These are phyloP conservation scores for Austroboletus rostrupii DNA, from an alignment of 1,284 basidiomycete species.

Conservation along the genomic window DNA sequence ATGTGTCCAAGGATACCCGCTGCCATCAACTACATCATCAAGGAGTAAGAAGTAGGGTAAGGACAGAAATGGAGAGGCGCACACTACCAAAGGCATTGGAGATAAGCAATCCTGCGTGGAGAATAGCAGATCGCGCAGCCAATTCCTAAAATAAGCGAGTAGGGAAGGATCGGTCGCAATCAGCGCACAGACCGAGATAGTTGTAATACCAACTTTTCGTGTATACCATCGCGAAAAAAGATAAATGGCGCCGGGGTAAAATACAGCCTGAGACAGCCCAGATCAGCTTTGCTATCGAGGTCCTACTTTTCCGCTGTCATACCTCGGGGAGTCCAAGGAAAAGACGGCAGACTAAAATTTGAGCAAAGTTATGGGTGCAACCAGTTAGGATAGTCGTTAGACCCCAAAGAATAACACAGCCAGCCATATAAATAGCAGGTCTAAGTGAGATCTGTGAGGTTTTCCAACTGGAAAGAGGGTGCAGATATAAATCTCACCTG, in stretches of 20 bases:
- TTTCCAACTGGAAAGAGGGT: not conserved
- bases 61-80: constrained; percentile 21
- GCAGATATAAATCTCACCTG: constrained; percentile 30
- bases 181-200: not conserved
- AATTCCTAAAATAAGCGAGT: constrained; percentile 43
- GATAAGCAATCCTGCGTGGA: constrained; percentile 66
- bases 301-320: not conserved
- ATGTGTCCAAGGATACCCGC: constrained; percentile 67
- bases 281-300: not conserved
- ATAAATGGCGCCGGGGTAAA: constrained; percentile 62
- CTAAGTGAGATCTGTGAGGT: constrained; percentile 28
- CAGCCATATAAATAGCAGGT: constrained; percentile 60
- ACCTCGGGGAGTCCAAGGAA: constrained; percentile 64
- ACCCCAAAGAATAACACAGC: constrained; percentile 62
- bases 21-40: constrained; percentile 48
- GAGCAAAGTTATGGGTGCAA: constrained; percentile 49
- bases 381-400: constrained; percentile 60
- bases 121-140: constrained; percentile 64
- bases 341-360: constrained; percentile 55
- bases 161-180: not conserved
- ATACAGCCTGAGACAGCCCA: constrained; percentile 42
- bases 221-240: constrained; percentile 66
- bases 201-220: constrained; percentile 40
- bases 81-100: constrained; percentile 76
- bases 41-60: not conserved